A percentile compares a stretch with the other conserved stretches of the same genome.
Evolutionary conservation across 768 basidiomycete genomes (phyloP).

Genomic region (Favolaschia claudopus): DNA sequence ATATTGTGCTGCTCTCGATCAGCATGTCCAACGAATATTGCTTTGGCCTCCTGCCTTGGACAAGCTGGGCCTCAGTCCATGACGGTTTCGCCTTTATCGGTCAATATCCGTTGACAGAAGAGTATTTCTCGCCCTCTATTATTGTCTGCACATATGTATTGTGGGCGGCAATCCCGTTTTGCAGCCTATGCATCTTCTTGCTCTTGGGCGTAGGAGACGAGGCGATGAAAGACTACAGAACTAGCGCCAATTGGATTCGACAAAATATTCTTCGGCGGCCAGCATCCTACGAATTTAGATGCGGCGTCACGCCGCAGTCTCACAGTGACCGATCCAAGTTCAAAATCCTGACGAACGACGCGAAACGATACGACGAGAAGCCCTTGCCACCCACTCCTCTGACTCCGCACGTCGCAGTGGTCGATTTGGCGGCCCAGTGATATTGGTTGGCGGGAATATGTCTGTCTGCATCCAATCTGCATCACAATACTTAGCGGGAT

Average conservation of each 20-base stretch:
- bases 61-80: constrained; percentile 47
- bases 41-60: constrained; percentile 38
- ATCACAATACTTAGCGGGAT: too few relatives aligned
- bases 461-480: too few relatives aligned
- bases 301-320: too few relatives aligned
- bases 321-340: too few relatives aligned
- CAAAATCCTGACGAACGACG: too few relatives aligned
- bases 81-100: constrained; percentile 40
- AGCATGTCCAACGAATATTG: constrained; percentile 27
- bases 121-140: not conserved
- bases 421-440: too few relatives aligned
- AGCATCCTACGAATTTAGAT: too few relatives aligned
- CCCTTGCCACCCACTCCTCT: too few relatives aligned
- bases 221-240: constrained; percentile 41
- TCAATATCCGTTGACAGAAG: constrained; percentile 29
- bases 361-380: too few relatives aligned
- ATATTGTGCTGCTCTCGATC: constrained; percentile 28
- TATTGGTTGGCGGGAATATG: too few relatives aligned
- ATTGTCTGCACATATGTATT: constrained; percentile 19
- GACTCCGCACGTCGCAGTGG: too few relatives aligned
- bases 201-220: constrained; percentile 53
- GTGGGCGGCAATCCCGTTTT: constrained; percentile 38
- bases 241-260: not conserved
- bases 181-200: constrained; percentile 46
- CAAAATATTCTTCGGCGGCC: not conserved